Base-by-base conservation (phyloP, 148 eudicot species). In the Amaranthus palmeri region DNA sequence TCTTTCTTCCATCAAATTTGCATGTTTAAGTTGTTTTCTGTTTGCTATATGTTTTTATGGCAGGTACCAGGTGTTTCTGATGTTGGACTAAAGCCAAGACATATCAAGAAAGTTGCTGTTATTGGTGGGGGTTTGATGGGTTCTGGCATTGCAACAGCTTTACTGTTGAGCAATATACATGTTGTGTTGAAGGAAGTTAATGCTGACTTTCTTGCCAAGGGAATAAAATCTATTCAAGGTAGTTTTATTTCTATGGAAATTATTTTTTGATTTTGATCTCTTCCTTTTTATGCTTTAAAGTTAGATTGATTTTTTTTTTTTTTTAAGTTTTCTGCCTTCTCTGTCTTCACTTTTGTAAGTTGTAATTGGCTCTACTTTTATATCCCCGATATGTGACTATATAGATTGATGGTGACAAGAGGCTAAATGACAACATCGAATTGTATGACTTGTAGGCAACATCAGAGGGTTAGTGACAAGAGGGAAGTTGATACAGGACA, bases 101-200 rank as follows among this genome's bases (percentile, higher is more conserved):
- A 74, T 63, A 76, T 89, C 53, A 86, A 86, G 74, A 95, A 88
- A 85, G 97, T 85, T 81, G 97, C 93, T 78, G 86, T 95, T 8
- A 91, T 95, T 71, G 99, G 99, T 58, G 99, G 99, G 43, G 99
- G 99, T 36, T 81, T 95, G 54, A 95, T 95, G 99, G 99, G 99
- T 62, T 95, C 97, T 45, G 99, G 99, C 72, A 95, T 95, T 69
- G 88, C 91, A 75, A 91, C 99, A 70, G 90, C 99, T 67, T 82
- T 95, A 48, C 81, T 91, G n/a, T 74, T 95, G 79, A 74, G 89
- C 77, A 84, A 89, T 74, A 80, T 79, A 12, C 61, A 75, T 71
- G 96, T 95, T 78, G 80, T 95, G 61, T 84, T 95, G 56, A 95
- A 95, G 84, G 97, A 95, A 83, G 77, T 89, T 18, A 91, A 84